Evolutionary conservation across 2,329 filamentous ascomycete genomes (phyloP).

Genomic region (Niveomyces coronatus): DNA sequence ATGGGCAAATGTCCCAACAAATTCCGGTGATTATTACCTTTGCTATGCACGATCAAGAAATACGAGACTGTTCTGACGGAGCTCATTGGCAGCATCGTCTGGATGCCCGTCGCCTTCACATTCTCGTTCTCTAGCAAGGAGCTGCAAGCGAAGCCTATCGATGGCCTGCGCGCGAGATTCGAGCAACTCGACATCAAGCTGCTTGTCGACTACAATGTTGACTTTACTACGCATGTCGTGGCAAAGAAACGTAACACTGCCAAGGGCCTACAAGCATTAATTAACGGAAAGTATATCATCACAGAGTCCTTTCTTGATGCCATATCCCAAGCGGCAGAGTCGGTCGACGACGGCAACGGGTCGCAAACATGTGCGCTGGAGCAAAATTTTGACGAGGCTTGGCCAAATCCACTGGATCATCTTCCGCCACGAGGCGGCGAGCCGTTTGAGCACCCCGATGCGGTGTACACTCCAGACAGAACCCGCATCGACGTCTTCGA

Average conservation of each 20-base stretch:
- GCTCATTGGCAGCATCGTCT: constrained; percentile 52
- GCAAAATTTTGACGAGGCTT: constrained; percentile 64
- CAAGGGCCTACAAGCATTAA: constrained; percentile 75
- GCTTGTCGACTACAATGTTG: constrained; percentile 57
- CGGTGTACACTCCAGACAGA: constrained; percentile 62
- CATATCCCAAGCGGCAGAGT: constrained; percentile 49
- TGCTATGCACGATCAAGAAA: not conserved
- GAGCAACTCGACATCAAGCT: constrained; percentile 88
- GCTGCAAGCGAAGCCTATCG: constrained; percentile 54
- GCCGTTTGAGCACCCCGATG: constrained; percentile 54
- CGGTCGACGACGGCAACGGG: constrained; percentile 35
- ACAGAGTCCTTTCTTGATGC: constrained; percentile 63
- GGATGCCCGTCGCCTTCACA: constrained; percentile 71
- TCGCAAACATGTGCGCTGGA: constrained; percentile 53
- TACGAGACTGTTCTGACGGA: constrained; percentile 11
- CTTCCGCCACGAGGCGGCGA: constrained; percentile 70
- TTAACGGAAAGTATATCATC: constrained; percentile 72
- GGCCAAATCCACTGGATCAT: constrained; percentile 65
- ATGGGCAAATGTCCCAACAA: constrained; percentile 60
- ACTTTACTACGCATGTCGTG: constrained; percentile 75
- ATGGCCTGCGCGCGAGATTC: constrained; percentile 51
- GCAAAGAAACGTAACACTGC: constrained; percentile 84
- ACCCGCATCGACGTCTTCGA: constrained; percentile 64
- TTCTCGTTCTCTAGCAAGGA: constrained; percentile 69
- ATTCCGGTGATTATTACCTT: constrained; percentile 38